phyloP scores from a whole-genome alignment of 768 basidiomycete species.

The Rhizopogon vesiculosus region DNA sequence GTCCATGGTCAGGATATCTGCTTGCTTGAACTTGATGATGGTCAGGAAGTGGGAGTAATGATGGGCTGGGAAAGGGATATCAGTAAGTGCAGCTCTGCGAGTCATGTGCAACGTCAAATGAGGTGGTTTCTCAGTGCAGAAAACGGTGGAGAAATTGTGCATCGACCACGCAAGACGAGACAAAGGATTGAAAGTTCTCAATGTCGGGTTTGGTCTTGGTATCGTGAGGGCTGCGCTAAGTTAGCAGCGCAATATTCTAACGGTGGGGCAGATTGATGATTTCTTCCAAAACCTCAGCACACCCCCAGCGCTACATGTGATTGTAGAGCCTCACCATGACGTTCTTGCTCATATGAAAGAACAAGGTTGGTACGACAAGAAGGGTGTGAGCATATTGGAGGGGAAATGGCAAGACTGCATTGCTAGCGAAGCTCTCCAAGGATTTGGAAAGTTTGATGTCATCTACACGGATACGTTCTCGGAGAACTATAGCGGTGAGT shows the following conservation, averaged over 20 bases:
- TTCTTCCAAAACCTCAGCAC: slow-evolving; percentile 65
- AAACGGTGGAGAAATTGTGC: slow-evolving; percentile 69
- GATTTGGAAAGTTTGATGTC: slow-evolving; percentile 75
- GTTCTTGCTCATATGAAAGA: slow-evolving; percentile 79
- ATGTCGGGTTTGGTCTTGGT: slow-evolving; percentile 92
- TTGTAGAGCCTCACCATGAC: slow-evolving; percentile 92
- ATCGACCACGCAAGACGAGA: slow-evolving; percentile 40
- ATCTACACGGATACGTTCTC: slow-evolving; percentile 94
- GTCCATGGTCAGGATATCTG: slow-evolving; percentile 80
- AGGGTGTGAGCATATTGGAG: slow-evolving; percentile 75
- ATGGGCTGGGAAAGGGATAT: slow-evolving; percentile 96
- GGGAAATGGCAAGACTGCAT: slow-evolving; percentile 94
- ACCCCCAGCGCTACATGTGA: slow-evolving; percentile 71
- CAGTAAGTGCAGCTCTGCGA: slow-evolving; percentile 39
- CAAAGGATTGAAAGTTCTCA: slow-evolving; percentile 63
- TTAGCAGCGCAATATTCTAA: slow-evolving; percentile 4
- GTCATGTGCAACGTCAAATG: slow-evolving; percentile 11
- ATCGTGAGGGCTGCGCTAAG: slow-evolving; percentile 48
- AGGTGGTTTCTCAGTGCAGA: slow-evolving; percentile 50
- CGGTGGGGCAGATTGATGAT: slow-evolving; percentile 62
- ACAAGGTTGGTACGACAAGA: slow-evolving; percentile 73
- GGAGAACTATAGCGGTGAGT: slow-evolving; percentile 68
- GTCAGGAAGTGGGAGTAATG: slow-evolving; percentile 93
- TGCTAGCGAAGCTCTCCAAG: slow-evolving; percentile 51
- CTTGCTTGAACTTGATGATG: slow-evolving; percentile 52